A percentile compares a stretch with the other conserved stretches of the same genome.
These are phyloP conservation scores for Nadsonia commutata DNA, from an alignment of 1,139 yeast genomes.

Conservation along the genomic window DNA sequence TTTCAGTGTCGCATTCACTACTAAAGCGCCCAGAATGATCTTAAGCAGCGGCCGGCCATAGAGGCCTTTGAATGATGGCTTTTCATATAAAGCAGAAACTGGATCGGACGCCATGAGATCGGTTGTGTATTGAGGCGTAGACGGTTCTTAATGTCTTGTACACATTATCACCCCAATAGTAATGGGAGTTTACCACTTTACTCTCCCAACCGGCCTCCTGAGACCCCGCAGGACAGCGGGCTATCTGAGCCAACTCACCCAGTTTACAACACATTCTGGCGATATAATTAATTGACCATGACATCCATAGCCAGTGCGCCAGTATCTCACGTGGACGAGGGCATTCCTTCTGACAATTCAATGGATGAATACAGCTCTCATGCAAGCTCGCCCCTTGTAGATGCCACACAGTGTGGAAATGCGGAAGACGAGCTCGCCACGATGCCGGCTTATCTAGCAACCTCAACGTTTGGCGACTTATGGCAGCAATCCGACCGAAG, in stretches of 20 bases:
- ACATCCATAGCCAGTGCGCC: background rate
- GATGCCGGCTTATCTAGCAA: background rate
- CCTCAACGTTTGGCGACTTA: background rate
- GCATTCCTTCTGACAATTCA: background rate
- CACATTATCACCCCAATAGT: no score
- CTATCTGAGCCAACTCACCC: background rate
- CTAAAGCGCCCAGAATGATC: background rate
- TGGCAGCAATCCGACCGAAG: background rate
- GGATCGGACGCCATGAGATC: background rate
- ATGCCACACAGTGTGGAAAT: background rate
- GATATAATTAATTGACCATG: no score
- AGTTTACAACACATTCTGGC: no score
- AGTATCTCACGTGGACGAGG: background rate
- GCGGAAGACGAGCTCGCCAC: background rate
- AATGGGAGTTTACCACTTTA: no score
- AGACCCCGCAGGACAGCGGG: no score
- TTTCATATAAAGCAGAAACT: background rate
- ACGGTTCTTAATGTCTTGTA: no score
- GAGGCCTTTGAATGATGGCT: background rate
- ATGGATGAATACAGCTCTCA: background rate
- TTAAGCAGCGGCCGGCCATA: background rate
- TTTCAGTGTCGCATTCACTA: background rate
- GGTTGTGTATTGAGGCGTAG: no score
- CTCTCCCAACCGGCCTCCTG: no score
- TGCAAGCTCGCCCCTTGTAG: background rate